Percentiles rank a stretch among this genome's conserved stretches.
These are phyloP conservation scores for Arxiozyma bovina DNA, from an alignment of 1,139 yeast genomes.

Conservation along the genomic window DNA sequence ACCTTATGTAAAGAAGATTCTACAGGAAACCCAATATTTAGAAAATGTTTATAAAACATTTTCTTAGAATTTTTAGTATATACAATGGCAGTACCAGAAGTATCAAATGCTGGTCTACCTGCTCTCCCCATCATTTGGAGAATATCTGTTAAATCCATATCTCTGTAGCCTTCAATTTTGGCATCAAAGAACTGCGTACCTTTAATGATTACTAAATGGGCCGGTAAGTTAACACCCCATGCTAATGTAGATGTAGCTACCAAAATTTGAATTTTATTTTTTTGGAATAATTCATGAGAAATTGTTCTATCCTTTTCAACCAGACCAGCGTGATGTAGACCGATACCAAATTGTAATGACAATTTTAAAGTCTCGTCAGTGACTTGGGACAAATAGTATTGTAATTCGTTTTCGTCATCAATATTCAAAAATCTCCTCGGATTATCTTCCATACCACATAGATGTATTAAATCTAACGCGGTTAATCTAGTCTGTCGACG, in stretches of 20 bases:
- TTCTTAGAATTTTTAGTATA: conserved; percentile 89
- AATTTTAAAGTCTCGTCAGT: conserved; percentile 83
- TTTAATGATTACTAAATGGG: conserved; percentile 49
- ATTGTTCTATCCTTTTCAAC: conserved; percentile 84
- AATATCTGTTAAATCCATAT: conserved; percentile 67
- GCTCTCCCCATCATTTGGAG: conserved; percentile 64
- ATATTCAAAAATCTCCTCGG: conserved; percentile 80
- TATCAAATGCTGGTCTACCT: conserved; percentile 95
- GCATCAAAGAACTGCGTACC: conserved; percentile 45
- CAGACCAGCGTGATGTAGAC: conserved; percentile 94
- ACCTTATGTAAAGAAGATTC: conserved; percentile 92
- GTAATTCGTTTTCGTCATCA: conserved; percentile 62
- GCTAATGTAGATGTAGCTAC: conserved; percentile 93
- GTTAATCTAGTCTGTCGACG: conserved; percentile 95
- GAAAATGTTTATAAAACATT: conserved; percentile 84
- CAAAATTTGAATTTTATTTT: conserved; percentile 77
- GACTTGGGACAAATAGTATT: conserved; percentile 52
- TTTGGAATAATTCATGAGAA: conserved; percentile 77
- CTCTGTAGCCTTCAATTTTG: conserved; percentile 44
- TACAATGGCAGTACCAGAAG: conserved; percentile 90
- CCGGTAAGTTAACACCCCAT: conserved; percentile 55
- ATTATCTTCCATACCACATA: conserved; percentile 90
- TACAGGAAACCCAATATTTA: conserved; percentile 94
- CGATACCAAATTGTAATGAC: conserved; percentile 90
- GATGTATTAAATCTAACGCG: conserved; percentile 82